Conservation (phyloP, 2,329 filamentous ascomycete genomes). For the Chaetomiaceae sp. region DNA sequence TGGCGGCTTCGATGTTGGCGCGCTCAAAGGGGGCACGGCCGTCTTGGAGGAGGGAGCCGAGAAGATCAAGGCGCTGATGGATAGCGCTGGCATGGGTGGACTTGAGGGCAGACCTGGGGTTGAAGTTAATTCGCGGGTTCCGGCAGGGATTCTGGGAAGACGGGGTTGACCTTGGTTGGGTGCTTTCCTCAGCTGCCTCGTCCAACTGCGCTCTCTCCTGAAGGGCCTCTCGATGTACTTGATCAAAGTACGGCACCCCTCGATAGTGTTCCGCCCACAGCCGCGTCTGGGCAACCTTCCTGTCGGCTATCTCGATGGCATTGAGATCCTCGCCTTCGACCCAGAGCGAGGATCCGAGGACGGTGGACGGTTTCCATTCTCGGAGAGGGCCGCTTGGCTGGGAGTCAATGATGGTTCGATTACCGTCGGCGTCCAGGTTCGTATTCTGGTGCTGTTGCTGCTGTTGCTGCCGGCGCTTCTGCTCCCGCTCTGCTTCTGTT, state of each 20-base stretch:
- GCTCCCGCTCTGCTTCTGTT: neutral
- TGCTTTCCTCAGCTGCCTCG: conserved; percentile 30
- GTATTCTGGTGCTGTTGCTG: neutral
- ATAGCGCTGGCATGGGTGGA: conserved; percentile 31
- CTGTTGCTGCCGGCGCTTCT: neutral
- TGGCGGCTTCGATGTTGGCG: conserved; percentile 40
- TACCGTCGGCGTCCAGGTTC: neutral
- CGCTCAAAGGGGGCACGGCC: conserved; percentile 36
- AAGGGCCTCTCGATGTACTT: conserved; percentile 21
- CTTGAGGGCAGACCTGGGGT: conserved; percentile 22
- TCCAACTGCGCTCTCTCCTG: conserved; percentile 27
- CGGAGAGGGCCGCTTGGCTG: neutral
- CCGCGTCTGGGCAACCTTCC: conserved; percentile 35
- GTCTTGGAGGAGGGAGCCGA: conserved; percentile 32
- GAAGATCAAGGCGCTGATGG: conserved; percentile 30
- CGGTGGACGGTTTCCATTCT: conserved; percentile 30
- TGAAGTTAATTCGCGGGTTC: neutral
- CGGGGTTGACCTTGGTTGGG: conserved; percentile 20
- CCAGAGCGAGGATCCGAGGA: conserved; percentile 34
- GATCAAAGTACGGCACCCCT: conserved; percentile 18
- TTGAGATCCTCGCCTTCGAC: conserved; percentile 34
- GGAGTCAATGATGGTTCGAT: neutral
- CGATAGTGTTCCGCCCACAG: conserved; percentile 20
- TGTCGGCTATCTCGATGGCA: conserved; percentile 35
- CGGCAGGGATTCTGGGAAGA: neutral